Conservation (phyloP, 2,329 filamentous ascomycete genomes). For the Fusarium veterinarium region DNA sequence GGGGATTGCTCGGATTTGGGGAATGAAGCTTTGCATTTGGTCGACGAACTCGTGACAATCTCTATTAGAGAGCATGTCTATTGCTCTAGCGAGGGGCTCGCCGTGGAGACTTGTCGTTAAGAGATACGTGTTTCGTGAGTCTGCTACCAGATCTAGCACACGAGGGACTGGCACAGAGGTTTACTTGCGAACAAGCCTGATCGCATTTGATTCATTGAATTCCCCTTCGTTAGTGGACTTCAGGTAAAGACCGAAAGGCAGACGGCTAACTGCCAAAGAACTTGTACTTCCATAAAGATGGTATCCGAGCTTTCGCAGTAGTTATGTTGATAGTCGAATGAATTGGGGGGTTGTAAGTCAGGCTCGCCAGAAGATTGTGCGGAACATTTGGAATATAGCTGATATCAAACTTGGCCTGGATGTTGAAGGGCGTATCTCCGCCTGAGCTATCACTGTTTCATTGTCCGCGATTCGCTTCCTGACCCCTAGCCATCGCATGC, state of each 20-base stretch:
- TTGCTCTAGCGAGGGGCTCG: conserved; percentile 4
- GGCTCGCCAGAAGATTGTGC: neutral
- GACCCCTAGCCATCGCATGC: neutral
- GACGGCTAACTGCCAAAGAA: conserved; percentile 28
- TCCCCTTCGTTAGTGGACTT: conserved; percentile 28
- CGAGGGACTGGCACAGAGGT: conserved; percentile 45
- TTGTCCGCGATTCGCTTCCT: neutral
- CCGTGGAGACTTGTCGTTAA: conserved; percentile 10
- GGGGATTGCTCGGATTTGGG: conserved; percentile 45
- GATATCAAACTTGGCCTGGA: rapidly evolving
- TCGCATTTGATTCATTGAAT: conserved; percentile 46
- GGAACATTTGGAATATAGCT: neutral
- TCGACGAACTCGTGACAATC: conserved; percentile 36
- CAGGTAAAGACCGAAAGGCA: conserved; percentile 50
- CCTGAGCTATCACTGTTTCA: too few species aligned
- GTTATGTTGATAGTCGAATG: neutral
- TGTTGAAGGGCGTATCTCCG: rapidly evolving
- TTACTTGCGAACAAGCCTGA: conserved; percentile 39
- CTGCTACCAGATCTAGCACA: conserved; percentile 42
- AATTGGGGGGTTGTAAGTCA: neutral
- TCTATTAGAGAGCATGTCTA: conserved; percentile 42
- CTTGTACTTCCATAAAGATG: too few species aligned
- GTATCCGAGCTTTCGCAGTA: neutral
- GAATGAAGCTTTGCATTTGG: conserved; percentile 39
- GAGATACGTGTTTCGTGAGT: conserved; percentile 33